phyloP scores from a whole-genome alignment of 768 basidiomycete species.

The Zangia roseola region DNA sequence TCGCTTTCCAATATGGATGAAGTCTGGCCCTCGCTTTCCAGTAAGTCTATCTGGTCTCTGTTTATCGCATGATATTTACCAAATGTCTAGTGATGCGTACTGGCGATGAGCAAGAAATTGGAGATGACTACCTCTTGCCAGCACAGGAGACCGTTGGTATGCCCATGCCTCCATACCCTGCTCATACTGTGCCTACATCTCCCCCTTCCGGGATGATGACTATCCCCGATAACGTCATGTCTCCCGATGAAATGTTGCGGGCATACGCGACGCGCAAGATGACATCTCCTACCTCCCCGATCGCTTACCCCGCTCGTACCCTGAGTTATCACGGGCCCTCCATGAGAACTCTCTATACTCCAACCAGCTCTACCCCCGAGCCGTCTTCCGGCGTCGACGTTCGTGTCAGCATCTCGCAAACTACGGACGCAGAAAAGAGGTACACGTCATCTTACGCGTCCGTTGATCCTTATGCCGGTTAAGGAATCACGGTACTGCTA shows the following conservation, averaged over 20 bases:
- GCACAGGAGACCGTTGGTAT: conserved; percentile 23
- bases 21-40: conserved; percentile 64
- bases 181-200: conserved; percentile 32
- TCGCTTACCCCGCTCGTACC: conserved; percentile 29
- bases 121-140: conserved; percentile 49
- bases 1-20: conserved; percentile 49
- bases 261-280: conserved; percentile 59
- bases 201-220: conserved; percentile 40
- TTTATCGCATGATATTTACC: conserved; percentile 5
- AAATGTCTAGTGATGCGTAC: conserved; percentile 68
- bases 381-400: neutral
- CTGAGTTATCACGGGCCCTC: conserved; percentile 23
- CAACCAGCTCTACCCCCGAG: conserved; percentile 17
- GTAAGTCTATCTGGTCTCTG: conserved; percentile 39
- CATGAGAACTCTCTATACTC: conserved; percentile 31
- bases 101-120: conserved; percentile 32
- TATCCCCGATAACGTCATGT: conserved; percentile 43
- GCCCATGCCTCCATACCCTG: conserved; percentile 35
- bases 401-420: conserved; percentile 10
- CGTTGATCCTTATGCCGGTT: conserved; percentile 26
- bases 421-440: conserved; percentile 19
- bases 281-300: conserved; percentile 31
- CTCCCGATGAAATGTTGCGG: conserved; percentile 75
- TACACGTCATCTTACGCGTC: conserved; percentile 25
- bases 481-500: neutral